Evolutionary conservation across 306 rosid genomes (phyloP).

Genomic region (Ormosia emarginata): DNA sequence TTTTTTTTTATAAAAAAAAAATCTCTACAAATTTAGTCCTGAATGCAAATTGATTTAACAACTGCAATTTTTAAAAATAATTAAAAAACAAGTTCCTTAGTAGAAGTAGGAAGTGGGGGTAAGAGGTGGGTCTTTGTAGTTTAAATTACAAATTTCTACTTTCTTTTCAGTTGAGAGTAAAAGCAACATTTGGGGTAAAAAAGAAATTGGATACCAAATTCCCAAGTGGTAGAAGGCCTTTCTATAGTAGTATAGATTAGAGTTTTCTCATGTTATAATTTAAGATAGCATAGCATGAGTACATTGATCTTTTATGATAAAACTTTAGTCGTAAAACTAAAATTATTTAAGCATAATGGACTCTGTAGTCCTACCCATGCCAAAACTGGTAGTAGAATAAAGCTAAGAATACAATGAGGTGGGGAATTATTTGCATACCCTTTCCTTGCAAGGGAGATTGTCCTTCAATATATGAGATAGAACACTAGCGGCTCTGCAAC

Average conservation of each 20-base stretch:
- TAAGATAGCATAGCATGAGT: not conserved
- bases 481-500: conserved; percentile 95
- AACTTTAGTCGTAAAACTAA: not conserved
- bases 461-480: conserved; percentile 85
- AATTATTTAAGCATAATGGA: conserved; percentile 3
- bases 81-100: not conserved
- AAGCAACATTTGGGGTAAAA: not conserved
- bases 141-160: not conserved
- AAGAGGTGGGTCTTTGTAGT: not conserved
- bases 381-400: not conserved
- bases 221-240: not conserved
- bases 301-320: not conserved
- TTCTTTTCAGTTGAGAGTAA: not conserved
- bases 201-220: not conserved
- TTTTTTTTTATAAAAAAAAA: not conserved
- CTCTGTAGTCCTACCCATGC: not conserved
- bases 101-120: not conserved
- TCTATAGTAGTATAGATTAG: not conserved
- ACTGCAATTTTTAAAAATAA: not conserved
- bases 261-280: not conserved
- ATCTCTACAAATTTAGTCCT: not conserved
- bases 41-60: not conserved
- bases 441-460: conserved; percentile 86
- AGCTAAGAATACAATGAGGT: conserved; percentile 20
- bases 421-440: conserved; percentile 48